Percentiles rank a stretch among this genome's conserved stretches.
These are phyloP conservation scores for Cryptococcus floricola DNA, from an alignment of 1,284 basidiomycete genomes.

Conservation along the genomic window DNA sequence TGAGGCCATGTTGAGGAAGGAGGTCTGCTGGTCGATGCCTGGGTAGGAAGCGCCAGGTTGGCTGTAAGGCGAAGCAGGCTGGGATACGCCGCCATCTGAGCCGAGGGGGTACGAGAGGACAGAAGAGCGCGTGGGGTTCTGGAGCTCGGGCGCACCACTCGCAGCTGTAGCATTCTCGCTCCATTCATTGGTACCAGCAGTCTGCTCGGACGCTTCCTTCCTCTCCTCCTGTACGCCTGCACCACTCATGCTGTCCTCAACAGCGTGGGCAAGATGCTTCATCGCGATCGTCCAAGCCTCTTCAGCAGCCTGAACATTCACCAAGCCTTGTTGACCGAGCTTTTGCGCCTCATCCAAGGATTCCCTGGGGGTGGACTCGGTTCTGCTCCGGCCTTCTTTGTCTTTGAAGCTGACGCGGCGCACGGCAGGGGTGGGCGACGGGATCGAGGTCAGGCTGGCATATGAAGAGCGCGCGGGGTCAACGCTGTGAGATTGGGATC, in stretches of 20 bases:
- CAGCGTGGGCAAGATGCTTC: conserved; percentile 3
- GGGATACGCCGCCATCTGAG: background rate
- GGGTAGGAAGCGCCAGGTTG: background rate
- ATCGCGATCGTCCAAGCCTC: conserved; percentile 14
- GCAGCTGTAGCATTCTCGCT: background rate
- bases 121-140: background rate
- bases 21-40: background rate
- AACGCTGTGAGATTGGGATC: background rate
- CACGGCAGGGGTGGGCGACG: background rate
- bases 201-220: background rate
- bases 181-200: background rate
- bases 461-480: background rate
- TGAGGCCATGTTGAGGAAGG: background rate
- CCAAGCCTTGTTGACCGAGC: conserved; percentile 12
- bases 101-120: conserved; percentile 3
- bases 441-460: background rate
- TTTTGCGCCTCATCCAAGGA: conserved; percentile 10
- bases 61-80: background rate
- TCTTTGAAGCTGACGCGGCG: background rate
- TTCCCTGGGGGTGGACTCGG: background rate
- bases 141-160: background rate
- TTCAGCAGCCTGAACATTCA: conserved; percentile 14
- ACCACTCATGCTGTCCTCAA: background rate
- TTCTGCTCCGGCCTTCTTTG: conserved; percentile 4
- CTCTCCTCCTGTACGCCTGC: background rate